Base-by-base conservation (phyloP, 257 asterid species). In the Nicotiana tomentosiformis region DNA sequence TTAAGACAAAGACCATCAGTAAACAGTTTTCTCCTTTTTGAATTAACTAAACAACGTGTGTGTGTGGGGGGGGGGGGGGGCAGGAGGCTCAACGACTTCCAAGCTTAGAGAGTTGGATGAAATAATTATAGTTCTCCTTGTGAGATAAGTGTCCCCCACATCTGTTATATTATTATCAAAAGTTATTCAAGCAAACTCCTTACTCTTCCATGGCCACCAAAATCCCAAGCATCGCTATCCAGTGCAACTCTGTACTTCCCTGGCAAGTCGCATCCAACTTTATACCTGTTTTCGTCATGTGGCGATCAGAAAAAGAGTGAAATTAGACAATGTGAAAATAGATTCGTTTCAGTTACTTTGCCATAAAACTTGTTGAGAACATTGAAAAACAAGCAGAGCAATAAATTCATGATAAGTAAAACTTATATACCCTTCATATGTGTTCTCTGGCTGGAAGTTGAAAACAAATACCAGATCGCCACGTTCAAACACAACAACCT, bases 171-270 rank as follows among this genome's bases (percentile, higher is more conserved):
- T 57, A 62, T 33, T 78, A 78, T 78, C 82, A 58, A 14, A 58
- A 33, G 69, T 78, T 78, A 78, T 57, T 57, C 58, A 43, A 84
- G 80, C 35, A 70, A 84, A 60, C 51, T 78, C 81, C 98, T 92
- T 90, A 96, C 99, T 87, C 99, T 90, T 88, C 98, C 98, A 87
- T 53, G 95, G 66, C 99, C 99, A 82, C 99, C 99, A 82, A 93
- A 94, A 49, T 90, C 98, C 94, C 86, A 86, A 78, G 98, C 93
- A 90, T 96, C 98, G 67, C 98, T 90, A 83, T 96, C 98, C 89
- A 96, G 89, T 67, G 94, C 98, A 77, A 96, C 97, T 88, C 90
- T 88, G 82, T 94, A 96, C 89, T 91, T 96, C 82, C 98, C 99
- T 9, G 99, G 99, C 88, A 92, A 84, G 88, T 96, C 98, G 16